Evolutionary conservation across 257 asterid species (phyloP).

Genomic region (Coffea canephora): DNA sequence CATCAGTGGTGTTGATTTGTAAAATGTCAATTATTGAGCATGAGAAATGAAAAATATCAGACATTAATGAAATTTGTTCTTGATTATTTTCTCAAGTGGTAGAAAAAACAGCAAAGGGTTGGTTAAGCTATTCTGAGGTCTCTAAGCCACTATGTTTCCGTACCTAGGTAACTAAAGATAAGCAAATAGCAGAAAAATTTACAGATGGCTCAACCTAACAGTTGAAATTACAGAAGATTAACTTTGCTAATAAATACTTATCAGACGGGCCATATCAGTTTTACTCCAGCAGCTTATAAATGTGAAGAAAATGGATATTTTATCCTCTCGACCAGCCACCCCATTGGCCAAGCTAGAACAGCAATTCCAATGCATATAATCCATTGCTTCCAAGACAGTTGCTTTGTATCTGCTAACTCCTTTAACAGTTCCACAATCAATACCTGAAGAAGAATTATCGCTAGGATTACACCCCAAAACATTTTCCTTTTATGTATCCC

Average conservation of each 20-base stretch:
- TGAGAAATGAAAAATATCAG: no score
- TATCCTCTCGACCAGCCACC: constrained; percentile 20
- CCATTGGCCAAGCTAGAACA: constrained; percentile 25
- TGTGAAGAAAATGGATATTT: constrained; percentile 8
- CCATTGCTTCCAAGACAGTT: constrained; percentile 32
- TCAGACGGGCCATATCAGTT: neutral
- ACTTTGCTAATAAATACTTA: neutral
- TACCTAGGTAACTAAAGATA: neutral
- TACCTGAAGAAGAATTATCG: constrained; percentile 20
- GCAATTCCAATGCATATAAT: constrained; percentile 25
- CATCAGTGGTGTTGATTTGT: neutral
- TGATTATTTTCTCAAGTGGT: no score
- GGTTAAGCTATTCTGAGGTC: neutral
- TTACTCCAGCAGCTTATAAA: neutral
- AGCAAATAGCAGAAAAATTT: no score
- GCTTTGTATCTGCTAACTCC: constrained; percentile 26
- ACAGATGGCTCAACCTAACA: neutral
- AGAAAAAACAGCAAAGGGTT: neutral
- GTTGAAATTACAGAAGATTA: neutral
- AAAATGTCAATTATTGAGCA: no score
- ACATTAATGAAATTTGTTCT: no score
- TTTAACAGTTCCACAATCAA: constrained; percentile 25
- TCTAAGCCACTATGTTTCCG: neutral
- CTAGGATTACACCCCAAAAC: constrained; percentile 19
- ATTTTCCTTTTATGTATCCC: constrained; percentile 32